A percentile compares a stretch with the other conserved stretches of the same genome.
phyloP scores from a whole-genome alignment of 768 basidiomycete genomes.

The Tubosaeta sp. region DNA sequence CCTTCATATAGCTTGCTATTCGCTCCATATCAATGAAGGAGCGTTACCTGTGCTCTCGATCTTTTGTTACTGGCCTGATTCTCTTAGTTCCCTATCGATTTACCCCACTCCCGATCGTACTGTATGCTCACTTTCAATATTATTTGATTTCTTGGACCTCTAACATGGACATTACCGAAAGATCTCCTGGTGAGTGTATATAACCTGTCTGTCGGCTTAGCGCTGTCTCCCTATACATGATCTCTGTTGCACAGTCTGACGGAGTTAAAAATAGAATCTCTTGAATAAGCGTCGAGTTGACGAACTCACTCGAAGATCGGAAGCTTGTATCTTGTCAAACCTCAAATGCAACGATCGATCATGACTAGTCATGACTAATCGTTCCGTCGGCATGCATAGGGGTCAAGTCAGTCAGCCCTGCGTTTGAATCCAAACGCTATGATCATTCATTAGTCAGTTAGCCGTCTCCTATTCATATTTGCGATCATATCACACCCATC shows the following conservation, averaged over 20 bases:
- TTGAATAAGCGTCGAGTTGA: neutral
- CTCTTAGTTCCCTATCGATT: neutral
- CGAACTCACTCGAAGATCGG: neutral
- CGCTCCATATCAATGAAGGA: neutral
- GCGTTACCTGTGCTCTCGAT: neutral
- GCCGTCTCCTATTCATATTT: slow-evolving; percentile 9
- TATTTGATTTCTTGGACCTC: neutral
- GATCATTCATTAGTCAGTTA: slow-evolving; percentile 14
- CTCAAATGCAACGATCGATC: no score
- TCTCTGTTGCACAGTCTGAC: neutral
- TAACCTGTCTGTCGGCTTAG: neutral
- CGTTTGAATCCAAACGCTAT: neutral
- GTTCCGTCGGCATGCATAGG: neutral
- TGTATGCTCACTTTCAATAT: slow-evolving; percentile 4
- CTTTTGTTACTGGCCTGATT: neutral
- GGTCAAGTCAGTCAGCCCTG: slow-evolving; percentile 1
- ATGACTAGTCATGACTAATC: slow-evolving; percentile 7
- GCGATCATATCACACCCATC: neutral
- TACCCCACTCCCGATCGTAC: neutral
- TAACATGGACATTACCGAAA: neutral
- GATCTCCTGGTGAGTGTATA: slow-evolving; percentile 6
- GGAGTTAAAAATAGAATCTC: neutral
- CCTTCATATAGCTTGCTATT: slow-evolving; percentile 12
- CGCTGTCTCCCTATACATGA: neutral
- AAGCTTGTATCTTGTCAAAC: no score